phyloP scores from a whole-genome alignment of 768 basidiomycete genomes.

The Chalciporus sphaerocephalus region DNA sequence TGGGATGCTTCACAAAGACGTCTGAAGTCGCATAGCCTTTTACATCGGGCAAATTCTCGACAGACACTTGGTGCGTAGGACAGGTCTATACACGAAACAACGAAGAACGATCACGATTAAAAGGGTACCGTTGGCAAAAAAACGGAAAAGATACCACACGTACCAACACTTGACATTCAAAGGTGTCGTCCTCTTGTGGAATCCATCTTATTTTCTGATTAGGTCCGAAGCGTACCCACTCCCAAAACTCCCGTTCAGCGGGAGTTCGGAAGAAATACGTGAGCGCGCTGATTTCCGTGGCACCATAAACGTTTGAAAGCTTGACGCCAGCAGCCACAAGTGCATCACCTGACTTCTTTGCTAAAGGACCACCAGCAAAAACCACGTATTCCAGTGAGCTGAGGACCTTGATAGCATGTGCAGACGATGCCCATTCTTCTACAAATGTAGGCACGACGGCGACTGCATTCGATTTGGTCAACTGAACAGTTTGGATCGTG shows the following conservation, averaged over 20 bases:
- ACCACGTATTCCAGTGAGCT: conserved; percentile 17
- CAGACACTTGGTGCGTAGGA: conserved; percentile 24
- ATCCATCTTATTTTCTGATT: conserved; percentile 31
- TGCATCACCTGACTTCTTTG: conserved; percentile 34
- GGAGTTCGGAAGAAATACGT: conserved; percentile 8
- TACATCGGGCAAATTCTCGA: conserved; percentile 35
- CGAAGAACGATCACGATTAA: not conserved
- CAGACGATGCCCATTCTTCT: conserved; percentile 18
- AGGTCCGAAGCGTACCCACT: conserved; percentile 29
- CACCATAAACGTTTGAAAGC: conserved; percentile 34
- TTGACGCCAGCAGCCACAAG: conserved; percentile 35
- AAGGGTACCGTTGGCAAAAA: not conserved
- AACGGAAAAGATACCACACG: not conserved
- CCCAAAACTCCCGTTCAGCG: conserved; percentile 31
- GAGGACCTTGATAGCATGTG: conserved; percentile 16
- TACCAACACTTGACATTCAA: conserved; percentile 38
- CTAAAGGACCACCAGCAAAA: conserved; percentile 36
- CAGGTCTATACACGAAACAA: conserved; percentile 17
- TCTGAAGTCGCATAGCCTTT: conserved; percentile 44
- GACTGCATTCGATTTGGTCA: conserved; percentile 14
- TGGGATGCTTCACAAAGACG: conserved; percentile 42
- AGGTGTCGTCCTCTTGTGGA: conserved; percentile 34
- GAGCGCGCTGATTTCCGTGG: conserved; percentile 33
- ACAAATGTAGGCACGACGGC: conserved; percentile 23
- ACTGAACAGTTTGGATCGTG: conserved; percentile 15